phyloP scores from a whole-genome alignment of 208 protist genomes.

The Eutreptiella sp. region DNA sequence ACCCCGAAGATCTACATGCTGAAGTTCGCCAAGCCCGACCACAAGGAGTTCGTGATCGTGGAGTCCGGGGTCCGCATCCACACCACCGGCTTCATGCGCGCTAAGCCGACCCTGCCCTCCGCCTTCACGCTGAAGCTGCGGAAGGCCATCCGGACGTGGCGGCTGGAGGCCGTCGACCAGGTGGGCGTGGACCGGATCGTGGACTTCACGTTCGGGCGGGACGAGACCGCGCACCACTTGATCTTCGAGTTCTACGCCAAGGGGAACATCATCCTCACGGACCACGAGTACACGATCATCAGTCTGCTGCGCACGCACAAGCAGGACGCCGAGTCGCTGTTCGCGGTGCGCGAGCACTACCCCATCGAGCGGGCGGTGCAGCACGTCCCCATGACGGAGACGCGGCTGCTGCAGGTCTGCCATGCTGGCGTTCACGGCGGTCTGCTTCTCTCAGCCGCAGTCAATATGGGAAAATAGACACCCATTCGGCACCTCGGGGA shows the following conservation, averaged over 20 bases:
- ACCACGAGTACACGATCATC: slow-evolving; percentile 83
- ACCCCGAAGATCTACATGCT: slow-evolving; percentile 81
- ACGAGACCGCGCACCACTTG: slow-evolving; percentile 62
- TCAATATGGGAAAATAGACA: too few relatives aligned
- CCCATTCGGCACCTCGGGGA: too few relatives aligned
- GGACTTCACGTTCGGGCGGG: slow-evolving; percentile 86
- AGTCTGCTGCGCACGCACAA: slow-evolving; percentile 81
- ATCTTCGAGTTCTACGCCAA: slow-evolving; percentile 79
- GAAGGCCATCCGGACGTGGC: slow-evolving; percentile 87
- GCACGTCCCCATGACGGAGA: slow-evolving; percentile 18
- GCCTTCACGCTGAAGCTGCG: slow-evolving; percentile 85
- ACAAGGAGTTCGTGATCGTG: slow-evolving; percentile 78
- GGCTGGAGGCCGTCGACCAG: slow-evolving; percentile 81
- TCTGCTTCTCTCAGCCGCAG: too few relatives aligned
- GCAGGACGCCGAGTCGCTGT: slow-evolving; percentile 55
- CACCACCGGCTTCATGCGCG: slow-evolving; percentile 73
- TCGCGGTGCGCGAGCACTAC: slow-evolving; percentile 64
- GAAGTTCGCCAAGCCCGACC: slow-evolving; percentile 79
- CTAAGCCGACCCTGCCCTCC: slow-evolving; percentile 80
- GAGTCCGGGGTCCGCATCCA: slow-evolving; percentile 87
- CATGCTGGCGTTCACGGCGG: background rate
- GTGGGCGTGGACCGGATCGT: slow-evolving; percentile 91
- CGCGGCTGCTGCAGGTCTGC: slow-evolving; percentile 17
- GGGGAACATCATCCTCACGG: slow-evolving; percentile 93
- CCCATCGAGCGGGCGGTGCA: slow-evolving; percentile 27